Evolutionary conservation across 2,329 filamentous ascomycete species (phyloP).

Genomic region (Falciphora oryzae): DNA sequence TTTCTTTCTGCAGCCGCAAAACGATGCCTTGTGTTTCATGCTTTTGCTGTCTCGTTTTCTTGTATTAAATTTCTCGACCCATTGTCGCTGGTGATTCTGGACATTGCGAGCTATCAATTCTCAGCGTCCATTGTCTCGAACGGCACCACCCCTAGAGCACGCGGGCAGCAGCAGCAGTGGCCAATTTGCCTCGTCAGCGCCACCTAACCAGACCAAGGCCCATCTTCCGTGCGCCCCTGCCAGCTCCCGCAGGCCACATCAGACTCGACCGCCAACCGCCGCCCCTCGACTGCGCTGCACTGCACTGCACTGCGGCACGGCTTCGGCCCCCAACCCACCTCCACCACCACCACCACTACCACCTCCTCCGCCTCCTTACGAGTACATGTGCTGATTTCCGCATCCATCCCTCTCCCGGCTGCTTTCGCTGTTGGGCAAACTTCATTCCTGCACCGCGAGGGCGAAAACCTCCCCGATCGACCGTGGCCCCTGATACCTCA

Average conservation of each 20-base stretch:
- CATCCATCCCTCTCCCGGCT: not conserved
- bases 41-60: not conserved
- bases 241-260: not conserved
- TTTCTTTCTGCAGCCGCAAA: not conserved
- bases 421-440: not conserved
- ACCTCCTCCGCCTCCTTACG: not conserved
- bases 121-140: too few species aligned
- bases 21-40: not conserved
- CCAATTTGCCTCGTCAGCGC: not conserved
- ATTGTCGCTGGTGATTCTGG: not conserved
- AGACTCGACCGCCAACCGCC: not conserved
- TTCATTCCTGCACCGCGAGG: not conserved
- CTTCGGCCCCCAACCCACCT: conserved; percentile 1
- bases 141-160: too few species aligned
- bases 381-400: not conserved
- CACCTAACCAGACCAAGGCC: not conserved
- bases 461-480: too few species aligned
- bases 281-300: not conserved
- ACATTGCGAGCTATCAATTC: not conserved
- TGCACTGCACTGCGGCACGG: not conserved
- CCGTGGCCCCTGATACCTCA: not conserved
- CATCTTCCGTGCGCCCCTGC: not conserved
- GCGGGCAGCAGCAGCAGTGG: not conserved
- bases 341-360: not conserved
- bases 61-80: not conserved